phyloP scores from a whole-genome alignment of 2,329 filamentous ascomycete species.

The Cytospora mali region DNA sequence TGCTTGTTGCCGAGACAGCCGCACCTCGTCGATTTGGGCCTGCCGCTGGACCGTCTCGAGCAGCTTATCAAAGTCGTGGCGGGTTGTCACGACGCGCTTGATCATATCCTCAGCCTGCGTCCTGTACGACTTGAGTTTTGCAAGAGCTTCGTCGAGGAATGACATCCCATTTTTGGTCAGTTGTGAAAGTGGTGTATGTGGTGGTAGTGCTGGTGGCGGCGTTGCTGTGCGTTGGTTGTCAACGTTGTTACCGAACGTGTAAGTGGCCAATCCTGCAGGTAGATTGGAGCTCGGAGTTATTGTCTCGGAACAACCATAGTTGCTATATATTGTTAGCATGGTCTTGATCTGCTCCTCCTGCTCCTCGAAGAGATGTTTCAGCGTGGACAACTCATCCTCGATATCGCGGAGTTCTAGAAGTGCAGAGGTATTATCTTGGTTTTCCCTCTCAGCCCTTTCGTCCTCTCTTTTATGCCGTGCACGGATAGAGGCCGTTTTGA shows the following conservation, averaged over 20 bases:
- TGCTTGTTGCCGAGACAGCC: slow-evolving; percentile 22
- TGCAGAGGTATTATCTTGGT: slow-evolving; percentile 16
- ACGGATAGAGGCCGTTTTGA: slow-evolving; percentile 43
- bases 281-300: background rate
- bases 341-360: slow-evolving; percentile 6
- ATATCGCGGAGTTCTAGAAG: slow-evolving; percentile 23
- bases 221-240: background rate
- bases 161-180: slow-evolving; percentile 8
- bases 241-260: too few relatives aligned
- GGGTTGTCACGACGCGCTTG: background rate
- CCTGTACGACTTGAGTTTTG: slow-evolving; percentile 9
- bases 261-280: background rate
- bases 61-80: slow-evolving; percentile 20
- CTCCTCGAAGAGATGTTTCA: slow-evolving; percentile 12
- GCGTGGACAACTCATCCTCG: slow-evolving; percentile 19
- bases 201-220: background rate
- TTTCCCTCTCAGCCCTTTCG: slow-evolving; percentile 20
- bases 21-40: slow-evolving; percentile 24
- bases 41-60: slow-evolving; percentile 20
- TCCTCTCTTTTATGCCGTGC: slow-evolving; percentile 44
- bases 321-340: slow-evolving; percentile 10
- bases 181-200: background rate
- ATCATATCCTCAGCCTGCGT: slow-evolving; percentile 18
- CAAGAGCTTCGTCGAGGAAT: slow-evolving; percentile 10
- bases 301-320: background rate